Evolutionary conservation across 78 protist species (phyloP), one percentile per base, ranked within the genome.

Genomic region (Goniomonas avonlea): DNA sequence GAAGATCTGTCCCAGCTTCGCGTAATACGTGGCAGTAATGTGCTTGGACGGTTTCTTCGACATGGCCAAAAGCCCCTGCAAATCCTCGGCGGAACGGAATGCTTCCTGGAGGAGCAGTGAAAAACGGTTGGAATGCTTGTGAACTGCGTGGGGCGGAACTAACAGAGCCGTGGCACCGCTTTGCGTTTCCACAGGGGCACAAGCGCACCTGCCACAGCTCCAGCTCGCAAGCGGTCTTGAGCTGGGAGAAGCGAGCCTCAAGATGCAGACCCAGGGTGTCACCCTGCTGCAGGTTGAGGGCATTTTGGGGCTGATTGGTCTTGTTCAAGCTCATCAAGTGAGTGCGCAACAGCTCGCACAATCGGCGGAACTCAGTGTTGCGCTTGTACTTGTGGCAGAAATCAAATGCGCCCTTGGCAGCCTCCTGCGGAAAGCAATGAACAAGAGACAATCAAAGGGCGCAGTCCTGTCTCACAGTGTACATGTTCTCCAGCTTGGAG

Each of bases 341-440:
- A 45, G 59, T 35, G 59, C 93, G 83, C 63, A 94, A 82, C 25
- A 85, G 34, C 32, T 91, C 93, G 60, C 89, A 82, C 34, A 91
- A 66, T 23, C 92, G 82, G 31, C 88, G 75, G 78, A 90, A 90
- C 70, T 94, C 97, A 13, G 41, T 78, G 59, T 69, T 86, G 73
- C 95, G 89, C 77, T 81, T 73, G 81, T 92, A 90, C 40, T 74
- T 56, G 53, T n/a, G n/a, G 83, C 95, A 92, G 77, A 89, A 90
- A 18, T 31, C 53, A 48, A 94, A 90, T 31, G 94, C 94, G 35
- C 55, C 82, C 61, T 20, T 38, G 3, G 89, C 88, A 2, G 84
- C 74, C 34, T 63, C 75, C 50, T 50, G 38, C 29, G 13, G 5
- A 3, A 11, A 20, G 34, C 61, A 23, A 23, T 55, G n/a, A 55